These are phyloP conservation scores for Schizonepeta tenuifolia DNA, from an alignment of 257 asterid species.

Conservation along the genomic window DNA sequence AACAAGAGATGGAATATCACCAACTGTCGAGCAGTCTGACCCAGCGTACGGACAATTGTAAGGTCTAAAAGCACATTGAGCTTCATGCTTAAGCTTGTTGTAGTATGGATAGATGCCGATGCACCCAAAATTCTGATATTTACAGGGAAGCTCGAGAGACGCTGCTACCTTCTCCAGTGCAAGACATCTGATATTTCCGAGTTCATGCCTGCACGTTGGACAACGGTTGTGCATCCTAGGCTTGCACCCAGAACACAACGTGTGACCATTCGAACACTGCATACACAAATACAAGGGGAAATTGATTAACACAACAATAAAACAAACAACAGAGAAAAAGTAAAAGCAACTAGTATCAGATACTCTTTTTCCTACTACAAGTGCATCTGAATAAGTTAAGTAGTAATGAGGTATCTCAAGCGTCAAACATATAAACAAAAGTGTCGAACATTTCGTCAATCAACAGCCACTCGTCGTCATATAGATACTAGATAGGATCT, in stretches of 20 bases:
- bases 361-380: neutral
- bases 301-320: neutral
- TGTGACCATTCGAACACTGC: slow-evolving; percentile 54
- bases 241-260: slow-evolving; percentile 51
- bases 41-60: slow-evolving; percentile 52
- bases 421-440: no score
- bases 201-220: slow-evolving; percentile 52
- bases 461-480: neutral
- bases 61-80: slow-evolving; percentile 46
- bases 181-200: slow-evolving; percentile 50
- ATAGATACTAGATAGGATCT: neutral
- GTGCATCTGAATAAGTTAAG: neutral
- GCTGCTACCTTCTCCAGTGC: slow-evolving; percentile 53
- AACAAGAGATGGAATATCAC: slow-evolving; percentile 49
- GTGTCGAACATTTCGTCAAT: neutral
- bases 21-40: slow-evolving; percentile 45
- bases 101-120: slow-evolving; percentile 48
- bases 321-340: no score
- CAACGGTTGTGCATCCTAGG: slow-evolving; percentile 52
- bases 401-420: neutral
- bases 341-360: neutral
- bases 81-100: slow-evolving; percentile 54
- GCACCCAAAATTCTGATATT: slow-evolving; percentile 44
- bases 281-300: neutral
- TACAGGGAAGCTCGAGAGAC: slow-evolving; percentile 51